Evolutionary conservation across 1,284 basidiomycete species (phyloP).

Genomic region (Lignosus rhinocerotis): DNA sequence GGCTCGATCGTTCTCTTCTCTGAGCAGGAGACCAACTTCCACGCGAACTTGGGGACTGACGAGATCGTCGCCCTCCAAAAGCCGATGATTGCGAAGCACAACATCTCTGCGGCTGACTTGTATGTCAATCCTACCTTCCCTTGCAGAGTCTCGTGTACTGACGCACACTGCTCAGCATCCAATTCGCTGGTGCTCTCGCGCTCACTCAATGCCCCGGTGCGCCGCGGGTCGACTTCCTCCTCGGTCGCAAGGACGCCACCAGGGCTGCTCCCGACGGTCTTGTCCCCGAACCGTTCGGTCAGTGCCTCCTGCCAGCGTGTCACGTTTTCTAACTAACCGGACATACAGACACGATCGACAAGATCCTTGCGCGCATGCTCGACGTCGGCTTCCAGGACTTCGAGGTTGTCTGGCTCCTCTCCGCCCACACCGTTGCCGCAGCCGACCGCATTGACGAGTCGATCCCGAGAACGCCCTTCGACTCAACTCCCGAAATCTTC

Average conservation of each 20-base stretch:
- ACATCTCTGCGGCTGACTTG: conserved; percentile 4
- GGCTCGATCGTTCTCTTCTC: background rate
- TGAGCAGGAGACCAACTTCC: background rate
- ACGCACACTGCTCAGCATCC: conserved; percentile 16
- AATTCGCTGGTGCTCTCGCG: conserved; percentile 31
- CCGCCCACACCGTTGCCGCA: conserved; percentile 2
- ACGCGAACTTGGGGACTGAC: background rate
- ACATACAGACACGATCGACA: background rate
- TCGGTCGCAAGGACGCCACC: conserved; percentile 18
- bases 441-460: background rate
- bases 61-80: conserved; percentile 1
- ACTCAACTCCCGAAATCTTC: conserved; percentile 2
- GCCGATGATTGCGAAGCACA: conserved; percentile 1
- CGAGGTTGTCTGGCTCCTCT: conserved; percentile 5
- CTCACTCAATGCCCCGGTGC: conserved; percentile 31
- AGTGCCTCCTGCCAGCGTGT: background rate
- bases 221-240: conserved; percentile 25
- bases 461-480: conserved; percentile 4
- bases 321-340: background rate
- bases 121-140: background rate
- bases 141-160: background rate
- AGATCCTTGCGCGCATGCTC: conserved; percentile 1
- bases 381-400: conserved; percentile 6
- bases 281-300: conserved; percentile 39
- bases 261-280: conserved; percentile 15